Conservation (phyloP, 2,329 filamentous ascomycete genomes). For the Pestalotiopsis fici region DNA sequence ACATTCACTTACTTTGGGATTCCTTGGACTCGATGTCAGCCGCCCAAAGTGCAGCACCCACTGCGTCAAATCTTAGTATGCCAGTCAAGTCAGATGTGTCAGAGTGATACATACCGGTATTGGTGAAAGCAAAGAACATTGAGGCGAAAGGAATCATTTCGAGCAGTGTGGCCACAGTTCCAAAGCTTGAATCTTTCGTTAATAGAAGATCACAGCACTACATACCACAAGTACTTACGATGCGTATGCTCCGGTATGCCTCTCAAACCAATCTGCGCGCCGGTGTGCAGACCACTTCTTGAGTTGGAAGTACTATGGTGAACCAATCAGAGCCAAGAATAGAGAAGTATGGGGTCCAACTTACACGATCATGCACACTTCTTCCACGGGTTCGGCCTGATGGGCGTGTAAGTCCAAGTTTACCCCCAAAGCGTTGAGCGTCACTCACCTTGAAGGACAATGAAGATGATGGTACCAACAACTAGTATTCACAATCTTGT, state of each 20-base stretch:
- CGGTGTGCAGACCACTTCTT: constrained; percentile 76
- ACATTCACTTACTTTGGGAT: constrained; percentile 31
- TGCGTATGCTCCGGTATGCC: constrained; percentile 76
- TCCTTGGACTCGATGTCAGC: constrained; percentile 73
- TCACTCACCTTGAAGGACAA: constrained; percentile 67
- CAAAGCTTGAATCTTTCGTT: constrained; percentile 58
- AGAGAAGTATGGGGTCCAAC: constrained; percentile 21
- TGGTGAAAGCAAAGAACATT: constrained; percentile 87
- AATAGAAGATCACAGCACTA: constrained; percentile 4
- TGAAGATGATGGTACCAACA: constrained; percentile 79
- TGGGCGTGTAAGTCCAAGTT: constrained; percentile 13
- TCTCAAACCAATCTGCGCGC: constrained; percentile 67
- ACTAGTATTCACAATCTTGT: constrained; percentile 39
- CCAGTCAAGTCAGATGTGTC: not conserved
- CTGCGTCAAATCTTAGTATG: constrained; percentile 38
- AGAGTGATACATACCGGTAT: constrained; percentile 57
- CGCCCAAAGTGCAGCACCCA: constrained; percentile 93
- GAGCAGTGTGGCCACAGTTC: constrained; percentile 72
- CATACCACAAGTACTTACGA: constrained; percentile 55
- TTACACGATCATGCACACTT: constrained; percentile 54
- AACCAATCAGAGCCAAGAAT: constrained; percentile 47
- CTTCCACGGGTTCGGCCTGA: constrained; percentile 49
- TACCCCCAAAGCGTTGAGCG: not conserved
- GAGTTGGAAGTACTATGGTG: constrained; percentile 81
- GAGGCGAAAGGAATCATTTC: constrained; percentile 84